Evolutionary conservation across 2,329 filamentous ascomycete genomes (phyloP).

Genomic region (Mollisia scopiformis): DNA sequence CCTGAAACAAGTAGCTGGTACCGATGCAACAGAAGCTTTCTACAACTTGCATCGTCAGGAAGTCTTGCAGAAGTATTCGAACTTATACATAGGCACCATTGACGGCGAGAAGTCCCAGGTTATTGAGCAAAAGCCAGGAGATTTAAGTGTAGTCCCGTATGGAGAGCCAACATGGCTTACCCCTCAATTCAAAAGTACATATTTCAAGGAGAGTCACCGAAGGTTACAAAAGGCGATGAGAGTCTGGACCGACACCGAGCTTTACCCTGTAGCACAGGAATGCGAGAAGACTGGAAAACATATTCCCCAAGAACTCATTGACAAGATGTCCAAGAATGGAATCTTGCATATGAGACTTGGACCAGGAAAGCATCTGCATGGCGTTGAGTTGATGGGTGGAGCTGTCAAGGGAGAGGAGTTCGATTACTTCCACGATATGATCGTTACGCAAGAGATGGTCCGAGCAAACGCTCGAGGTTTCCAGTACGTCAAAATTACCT

Average conservation of each 20-base stretch:
- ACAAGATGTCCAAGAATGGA: constrained; percentile 75
- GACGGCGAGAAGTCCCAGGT: constrained; percentile 76
- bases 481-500: too few relatives aligned
- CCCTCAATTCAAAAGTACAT: constrained; percentile 76
- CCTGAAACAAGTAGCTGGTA: constrained; percentile 77
- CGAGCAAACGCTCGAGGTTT: constrained; percentile 77
- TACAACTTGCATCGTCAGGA: constrained; percentile 94
- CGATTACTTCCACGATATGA: constrained; percentile 70
- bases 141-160: constrained; percentile 78
- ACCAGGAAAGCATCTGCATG: constrained; percentile 80
- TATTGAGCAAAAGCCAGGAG: constrained; percentile 69
- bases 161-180: constrained; percentile 84
- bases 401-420: constrained; percentile 78
- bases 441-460: constrained; percentile 73
- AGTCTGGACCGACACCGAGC: constrained; percentile 71
- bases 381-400: constrained; percentile 68
- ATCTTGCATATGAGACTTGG: constrained; percentile 83
- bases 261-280: constrained; percentile 74
- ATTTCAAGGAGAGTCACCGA: constrained; percentile 77
- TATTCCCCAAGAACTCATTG: constrained; percentile 73
- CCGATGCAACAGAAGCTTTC: constrained; percentile 80
- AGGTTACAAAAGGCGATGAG: constrained; percentile 70
- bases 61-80: constrained; percentile 78
- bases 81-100: constrained; percentile 76
- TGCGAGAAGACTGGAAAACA: constrained; percentile 75